These are phyloP conservation scores for Thermomyces lanuginosus DNA, from an alignment of 2,329 filamentous ascomycete species.

Conservation along the genomic window DNA sequence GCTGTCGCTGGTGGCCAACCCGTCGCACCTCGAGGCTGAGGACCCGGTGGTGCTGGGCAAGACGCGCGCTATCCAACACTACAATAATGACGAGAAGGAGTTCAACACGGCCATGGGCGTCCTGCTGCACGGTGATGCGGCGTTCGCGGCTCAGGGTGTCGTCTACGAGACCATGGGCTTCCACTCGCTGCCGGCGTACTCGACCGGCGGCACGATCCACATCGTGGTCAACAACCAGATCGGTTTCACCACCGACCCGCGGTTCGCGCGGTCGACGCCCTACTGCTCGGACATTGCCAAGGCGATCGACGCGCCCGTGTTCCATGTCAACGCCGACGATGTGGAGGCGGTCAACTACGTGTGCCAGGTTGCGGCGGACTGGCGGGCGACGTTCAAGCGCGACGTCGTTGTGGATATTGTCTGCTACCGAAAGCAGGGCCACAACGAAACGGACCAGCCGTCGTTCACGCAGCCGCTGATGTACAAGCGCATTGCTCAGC, in stretches of 20 bases:
- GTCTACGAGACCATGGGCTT: slow-evolving; percentile 98
- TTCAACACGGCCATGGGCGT: slow-evolving; percentile 89
- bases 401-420: slow-evolving; percentile 97
- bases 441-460: slow-evolving; percentile 98
- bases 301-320: slow-evolving; percentile 92
- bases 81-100: slow-evolving; percentile 88
- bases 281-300: slow-evolving; percentile 99
- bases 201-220: slow-evolving; percentile 92
- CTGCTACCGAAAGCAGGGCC: slow-evolving; percentile 96
- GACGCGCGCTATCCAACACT: slow-evolving; percentile 94
- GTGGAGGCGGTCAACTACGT: slow-evolving; percentile 97
- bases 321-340: slow-evolving; percentile 98
- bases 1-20: slow-evolving; percentile 93
- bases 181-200: slow-evolving; percentile 88
- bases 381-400: slow-evolving; percentile 96
- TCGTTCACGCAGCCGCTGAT: slow-evolving; percentile 99
- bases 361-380: slow-evolving; percentile 91
- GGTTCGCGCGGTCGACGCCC: slow-evolving; percentile 89
- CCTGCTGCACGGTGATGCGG: slow-evolving; percentile 89
- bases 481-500: slow-evolving; percentile 91
- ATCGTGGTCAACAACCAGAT: slow-evolving; percentile 99
- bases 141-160: slow-evolving; percentile 88
- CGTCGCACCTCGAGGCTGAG: slow-evolving; percentile 93
- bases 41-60: slow-evolving; percentile 96
- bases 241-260: slow-evolving; percentile 95